Percentiles rank a stretch among this genome's conserved stretches.
phyloP scores from a whole-genome alignment of 257 asterid genomes.

The Euphrasia confusa region DNA sequence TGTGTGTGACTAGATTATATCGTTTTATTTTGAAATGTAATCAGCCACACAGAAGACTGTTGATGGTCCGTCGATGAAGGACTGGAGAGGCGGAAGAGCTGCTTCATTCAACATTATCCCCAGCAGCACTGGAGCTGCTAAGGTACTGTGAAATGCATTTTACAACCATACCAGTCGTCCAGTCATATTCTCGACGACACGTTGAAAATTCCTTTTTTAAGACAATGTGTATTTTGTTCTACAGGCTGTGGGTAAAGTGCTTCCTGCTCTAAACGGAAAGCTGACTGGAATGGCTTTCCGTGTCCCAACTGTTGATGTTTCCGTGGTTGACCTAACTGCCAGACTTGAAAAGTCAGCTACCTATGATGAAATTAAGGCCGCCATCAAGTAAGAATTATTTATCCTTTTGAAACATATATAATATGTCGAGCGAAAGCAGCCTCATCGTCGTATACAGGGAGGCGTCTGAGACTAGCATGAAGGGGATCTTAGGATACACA shows the following conservation, averaged over 20 bases:
- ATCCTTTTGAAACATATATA: neutral
- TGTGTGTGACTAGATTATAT: neutral
- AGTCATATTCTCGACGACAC: no score
- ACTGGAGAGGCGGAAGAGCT: constrained; percentile 46
- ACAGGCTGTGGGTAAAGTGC: constrained; percentile 59
- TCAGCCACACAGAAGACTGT: constrained; percentile 49
- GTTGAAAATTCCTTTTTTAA: no score
- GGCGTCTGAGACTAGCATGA: constrained; percentile 73
- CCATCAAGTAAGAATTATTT: constrained; percentile 39
- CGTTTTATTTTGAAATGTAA: neutral
- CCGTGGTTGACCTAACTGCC: constrained; percentile 52
- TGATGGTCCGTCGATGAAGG: constrained; percentile 48
- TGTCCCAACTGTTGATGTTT: constrained; percentile 55
- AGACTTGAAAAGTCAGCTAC: constrained; percentile 49
- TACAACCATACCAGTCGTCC: neutral
- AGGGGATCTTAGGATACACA: constrained; percentile 87
- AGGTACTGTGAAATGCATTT: constrained; percentile 23
- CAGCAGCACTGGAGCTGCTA: constrained; percentile 50
- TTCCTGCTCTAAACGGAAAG: constrained; percentile 54
- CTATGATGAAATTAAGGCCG: constrained; percentile 53
- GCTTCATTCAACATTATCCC: constrained; percentile 48
- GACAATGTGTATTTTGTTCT: neutral
- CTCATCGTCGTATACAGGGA: constrained; percentile 33
- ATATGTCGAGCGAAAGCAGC: neutral
- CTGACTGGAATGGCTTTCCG: constrained; percentile 66